phyloP scores from a whole-genome alignment of 345 rosid species.

The Populus nigra region DNA sequence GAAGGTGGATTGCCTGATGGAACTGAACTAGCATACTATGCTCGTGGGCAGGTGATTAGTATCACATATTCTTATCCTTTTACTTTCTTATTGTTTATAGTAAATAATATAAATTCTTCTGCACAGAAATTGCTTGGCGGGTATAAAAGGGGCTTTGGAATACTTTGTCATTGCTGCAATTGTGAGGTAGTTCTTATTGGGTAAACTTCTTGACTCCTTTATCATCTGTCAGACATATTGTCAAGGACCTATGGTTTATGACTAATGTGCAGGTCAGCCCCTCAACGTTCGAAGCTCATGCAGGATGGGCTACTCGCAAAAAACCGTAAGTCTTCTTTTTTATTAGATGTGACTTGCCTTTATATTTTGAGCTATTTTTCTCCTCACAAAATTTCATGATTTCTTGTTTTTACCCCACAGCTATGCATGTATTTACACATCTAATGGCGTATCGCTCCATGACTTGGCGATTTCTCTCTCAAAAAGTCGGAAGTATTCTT shows the following conservation, averaged over 20 bases:
- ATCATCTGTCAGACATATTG: background rate
- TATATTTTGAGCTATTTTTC: background rate
- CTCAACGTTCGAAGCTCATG: slow-evolving; percentile 37
- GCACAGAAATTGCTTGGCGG: slow-evolving; percentile 35
- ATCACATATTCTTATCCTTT: slow-evolving; percentile 25
- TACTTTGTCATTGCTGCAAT: slow-evolving; percentile 31
- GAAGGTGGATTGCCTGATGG: slow-evolving; percentile 38
- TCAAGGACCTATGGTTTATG: background rate
- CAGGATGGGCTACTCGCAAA: slow-evolving; percentile 34
- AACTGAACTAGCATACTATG: slow-evolving; percentile 34
- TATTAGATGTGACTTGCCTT: background rate
- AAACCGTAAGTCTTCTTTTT: slow-evolving; percentile 25
- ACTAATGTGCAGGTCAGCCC: slow-evolving; percentile 31
- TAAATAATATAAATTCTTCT: slow-evolving; percentile 34
- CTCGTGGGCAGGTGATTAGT: slow-evolving; percentile 33
- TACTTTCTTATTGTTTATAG: slow-evolving; percentile 18
- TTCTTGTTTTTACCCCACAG: slow-evolving; percentile 39
- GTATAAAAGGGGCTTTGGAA: slow-evolving; percentile 32
- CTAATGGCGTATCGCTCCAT: slow-evolving; percentile 97
- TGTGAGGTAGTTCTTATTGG: slow-evolving; percentile 21
- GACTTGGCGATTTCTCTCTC: slow-evolving; percentile 90
- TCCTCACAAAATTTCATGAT: background rate
- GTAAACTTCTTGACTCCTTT: background rate
- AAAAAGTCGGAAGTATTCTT: slow-evolving; percentile 69
- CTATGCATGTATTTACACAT: slow-evolving; percentile 85